These are phyloP conservation scores for Cornus suecica DNA, from an alignment of 148 eudicot genomes.

Conservation along the genomic window DNA sequence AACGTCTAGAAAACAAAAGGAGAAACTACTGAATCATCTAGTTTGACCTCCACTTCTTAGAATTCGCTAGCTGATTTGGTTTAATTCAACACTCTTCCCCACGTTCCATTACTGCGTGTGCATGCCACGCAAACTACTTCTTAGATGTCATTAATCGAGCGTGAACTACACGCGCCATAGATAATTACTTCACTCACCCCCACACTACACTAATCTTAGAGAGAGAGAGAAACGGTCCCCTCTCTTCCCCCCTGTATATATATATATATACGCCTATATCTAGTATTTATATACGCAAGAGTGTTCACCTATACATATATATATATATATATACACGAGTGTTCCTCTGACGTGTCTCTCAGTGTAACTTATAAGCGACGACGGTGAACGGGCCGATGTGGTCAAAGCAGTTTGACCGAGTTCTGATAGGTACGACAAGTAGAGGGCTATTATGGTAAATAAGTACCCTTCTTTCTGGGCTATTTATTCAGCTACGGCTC, in stretches of 20 bases:
- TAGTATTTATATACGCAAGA: background rate
- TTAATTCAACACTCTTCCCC: background rate
- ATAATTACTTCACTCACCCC: background rate
- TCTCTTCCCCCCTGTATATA: background rate
- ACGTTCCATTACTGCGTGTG: background rate
- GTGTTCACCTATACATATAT: background rate
- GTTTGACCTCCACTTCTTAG: conserved; percentile 15
- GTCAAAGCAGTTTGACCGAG: conserved; percentile 48
- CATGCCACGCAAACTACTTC: background rate
- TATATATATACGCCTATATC: too few relatives aligned
- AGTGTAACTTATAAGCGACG: too few relatives aligned
- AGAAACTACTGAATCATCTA: conserved; percentile 23
- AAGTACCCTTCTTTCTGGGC: background rate
- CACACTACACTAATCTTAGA: background rate
- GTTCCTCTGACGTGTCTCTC: too few relatives aligned
- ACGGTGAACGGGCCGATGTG: conserved; percentile 19
- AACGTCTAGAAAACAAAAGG: conserved; percentile 16
- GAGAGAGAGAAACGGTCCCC: background rate
- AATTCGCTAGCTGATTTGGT: background rate
- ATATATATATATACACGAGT: background rate
- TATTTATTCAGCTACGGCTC: background rate
- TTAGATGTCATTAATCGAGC: background rate
- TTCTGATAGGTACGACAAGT: background rate
- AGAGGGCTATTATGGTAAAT: conserved; percentile 5
- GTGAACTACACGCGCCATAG: background rate